Evolutionary conservation across 1,284 basidiomycete genomes (phyloP).

Genomic region (Cutaneotrichosporon sp.): DNA sequence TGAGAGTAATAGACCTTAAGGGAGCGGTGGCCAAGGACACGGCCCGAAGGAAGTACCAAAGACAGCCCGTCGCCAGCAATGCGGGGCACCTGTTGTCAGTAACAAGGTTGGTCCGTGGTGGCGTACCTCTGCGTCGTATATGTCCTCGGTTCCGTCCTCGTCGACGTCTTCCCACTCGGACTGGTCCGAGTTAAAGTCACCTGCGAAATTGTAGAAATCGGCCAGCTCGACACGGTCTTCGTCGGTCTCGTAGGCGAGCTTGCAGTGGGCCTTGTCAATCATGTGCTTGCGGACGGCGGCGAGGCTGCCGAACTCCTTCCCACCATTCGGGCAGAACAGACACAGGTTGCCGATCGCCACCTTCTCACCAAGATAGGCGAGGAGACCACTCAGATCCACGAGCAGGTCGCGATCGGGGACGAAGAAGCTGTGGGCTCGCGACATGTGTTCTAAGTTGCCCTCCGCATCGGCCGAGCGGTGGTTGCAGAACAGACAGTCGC

Average conservation of each 20-base stretch:
- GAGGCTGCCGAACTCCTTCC: slow-evolving; percentile 73
- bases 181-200: slow-evolving; percentile 69
- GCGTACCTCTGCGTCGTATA: slow-evolving; percentile 31
- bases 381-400: slow-evolving; percentile 76
- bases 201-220: slow-evolving; percentile 90
- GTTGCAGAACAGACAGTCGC: slow-evolving; percentile 86
- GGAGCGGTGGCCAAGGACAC: slow-evolving; percentile 86
- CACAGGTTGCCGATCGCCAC: slow-evolving; percentile 91
- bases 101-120: too few relatives aligned
- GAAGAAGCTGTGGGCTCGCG: slow-evolving; percentile 85
- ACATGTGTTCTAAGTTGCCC: slow-evolving; percentile 85
- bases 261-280: slow-evolving; percentile 93
- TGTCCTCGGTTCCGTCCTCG: slow-evolving; percentile 35
- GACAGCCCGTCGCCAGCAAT: slow-evolving; percentile 65
- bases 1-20: slow-evolving; percentile 88
- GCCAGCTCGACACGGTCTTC: slow-evolving; percentile 81
- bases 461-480: slow-evolving; percentile 61
- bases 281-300: slow-evolving; percentile 91
- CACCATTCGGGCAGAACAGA: slow-evolving; percentile 78
- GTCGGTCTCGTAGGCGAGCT: slow-evolving; percentile 85
- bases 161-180: slow-evolving; percentile 52
- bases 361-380: slow-evolving; percentile 89
- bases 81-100: slow-evolving; percentile 26
- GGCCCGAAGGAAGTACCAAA: slow-evolving; percentile 91
- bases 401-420: slow-evolving; percentile 93